Evolutionary conservation across 768 basidiomycete genomes (phyloP), one percentile per base, ranked within the genome.

Genomic region (Dentipellis fragilis): DNA sequence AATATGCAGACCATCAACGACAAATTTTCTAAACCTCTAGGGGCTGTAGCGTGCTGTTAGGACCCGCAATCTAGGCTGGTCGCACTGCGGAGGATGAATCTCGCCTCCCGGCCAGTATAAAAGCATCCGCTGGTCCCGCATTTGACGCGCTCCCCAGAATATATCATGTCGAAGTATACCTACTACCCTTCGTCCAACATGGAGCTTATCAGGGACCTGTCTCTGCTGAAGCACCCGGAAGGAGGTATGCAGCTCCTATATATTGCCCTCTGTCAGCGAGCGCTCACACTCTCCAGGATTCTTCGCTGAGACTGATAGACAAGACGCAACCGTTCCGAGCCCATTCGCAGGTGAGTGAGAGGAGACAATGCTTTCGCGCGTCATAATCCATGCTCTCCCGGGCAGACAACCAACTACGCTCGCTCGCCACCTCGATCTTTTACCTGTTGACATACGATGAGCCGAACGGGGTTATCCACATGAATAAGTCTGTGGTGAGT

Each of bases 401-500:
- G 14, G 12, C 51, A 70, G 72, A 58, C 12, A 60, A 64, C 17
- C 61, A 65, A 34, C 57, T 57, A 10, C 67, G 74, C 4, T 62
- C 68, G 10, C 62, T 79, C 14, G 71, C 71, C 21, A 78, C 76
- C 0, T 66, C 74, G 21, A 79, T 80, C 40, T 76, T 75, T 67
- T 81, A 79, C 60, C 66, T 81, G 17, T 68, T 79, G 19, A 72
- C 71, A 8, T 58, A 71, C 37, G 72, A 75, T 22, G 67, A 67
- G 22, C 72, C 72, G 2, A 64, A 64, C 40, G 74, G 76, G 4
- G 60, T 70, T 16, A 68, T 78, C 55, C 75, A 77, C 57, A 73
- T 75, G 64, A 77, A 78, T 67, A 78, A 77, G 59, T 76, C 75
- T 2, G 68, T 73, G 5, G 75, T 74, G 59, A 40, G 73, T 65